phyloP scores from a whole-genome alignment of 2,329 filamentous ascomycete species.

The Ophiostoma piceae region DNA sequence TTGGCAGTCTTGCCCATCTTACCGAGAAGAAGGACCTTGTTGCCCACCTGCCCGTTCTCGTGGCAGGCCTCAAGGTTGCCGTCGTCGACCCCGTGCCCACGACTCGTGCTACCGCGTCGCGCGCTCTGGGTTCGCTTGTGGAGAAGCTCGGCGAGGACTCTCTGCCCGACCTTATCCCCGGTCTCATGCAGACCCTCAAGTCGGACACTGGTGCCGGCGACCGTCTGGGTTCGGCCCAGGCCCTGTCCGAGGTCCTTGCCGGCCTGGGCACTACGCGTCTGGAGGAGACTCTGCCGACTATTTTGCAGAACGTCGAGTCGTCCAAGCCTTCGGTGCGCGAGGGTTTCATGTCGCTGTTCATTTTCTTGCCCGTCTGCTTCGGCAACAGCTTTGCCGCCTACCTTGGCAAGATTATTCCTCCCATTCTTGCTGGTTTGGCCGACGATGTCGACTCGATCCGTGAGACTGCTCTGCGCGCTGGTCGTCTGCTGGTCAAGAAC shows the following conservation, averaged over 20 bases:
- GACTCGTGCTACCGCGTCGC: conserved; percentile 91
- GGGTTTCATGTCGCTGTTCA: conserved; percentile 99
- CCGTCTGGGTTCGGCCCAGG: conserved; percentile 90
- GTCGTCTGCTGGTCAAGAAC: conserved; percentile 93
- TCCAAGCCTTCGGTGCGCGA: conserved; percentile 85
- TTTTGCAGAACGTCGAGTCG: conserved; percentile 91
- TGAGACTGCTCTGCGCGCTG: conserved; percentile 91
- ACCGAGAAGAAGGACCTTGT: conserved; percentile 94
- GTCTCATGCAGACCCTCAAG: conserved; percentile 95
- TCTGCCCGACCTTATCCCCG: conserved; percentile 92
- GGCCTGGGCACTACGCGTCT: conserved; percentile 86
- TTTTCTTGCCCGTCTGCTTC: conserved; percentile 97
- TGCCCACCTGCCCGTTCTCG: conserved; percentile 83
- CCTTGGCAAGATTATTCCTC: conserved; percentile 88
- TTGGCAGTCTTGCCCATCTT: conserved; percentile 92
- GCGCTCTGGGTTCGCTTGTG: conserved; percentile 90
- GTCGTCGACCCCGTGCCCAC: conserved; percentile 94
- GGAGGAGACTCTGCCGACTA: conserved; percentile 93
- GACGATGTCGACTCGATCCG: conserved; percentile 96
- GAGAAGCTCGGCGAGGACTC: conserved; percentile 98
- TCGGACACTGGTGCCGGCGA: conserved; percentile 96
- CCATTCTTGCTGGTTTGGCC: conserved; percentile 87
- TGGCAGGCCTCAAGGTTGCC: conserved; percentile 81
- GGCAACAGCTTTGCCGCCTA: conserved; percentile 98
- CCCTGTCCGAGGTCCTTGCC: conserved; percentile 90